Evolutionary conservation across 2,329 filamentous ascomycete species (phyloP).

Genomic region (Fusarium sp.): DNA sequence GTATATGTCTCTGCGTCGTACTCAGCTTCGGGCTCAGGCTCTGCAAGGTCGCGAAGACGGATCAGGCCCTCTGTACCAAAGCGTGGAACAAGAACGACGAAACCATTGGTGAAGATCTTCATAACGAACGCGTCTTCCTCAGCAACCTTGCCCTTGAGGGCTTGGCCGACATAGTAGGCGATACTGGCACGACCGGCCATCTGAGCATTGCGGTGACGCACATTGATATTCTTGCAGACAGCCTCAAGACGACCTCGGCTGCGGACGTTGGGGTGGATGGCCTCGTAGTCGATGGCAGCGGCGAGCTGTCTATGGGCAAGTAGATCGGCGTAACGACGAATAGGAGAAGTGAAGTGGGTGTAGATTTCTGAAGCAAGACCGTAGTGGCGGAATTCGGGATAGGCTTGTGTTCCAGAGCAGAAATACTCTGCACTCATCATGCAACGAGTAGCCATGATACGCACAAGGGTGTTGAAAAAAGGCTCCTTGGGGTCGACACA

Average conservation of each 20-base stretch:
- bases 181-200: slow-evolving; percentile 94
- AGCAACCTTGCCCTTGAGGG: slow-evolving; percentile 80
- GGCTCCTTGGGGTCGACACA: slow-evolving; percentile 85
- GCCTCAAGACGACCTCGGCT: slow-evolving; percentile 88
- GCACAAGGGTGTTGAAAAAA: slow-evolving; percentile 98
- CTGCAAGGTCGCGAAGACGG: slow-evolving; percentile 83
- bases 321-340: slow-evolving; percentile 96
- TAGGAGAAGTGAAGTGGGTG: slow-evolving; percentile 98
- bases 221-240: slow-evolving; percentile 98
- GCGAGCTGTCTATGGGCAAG: slow-evolving; percentile 94
- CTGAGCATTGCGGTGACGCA: slow-evolving; percentile 96
- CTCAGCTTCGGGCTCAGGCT: slow-evolving; percentile 80
- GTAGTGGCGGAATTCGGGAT: slow-evolving; percentile 96
- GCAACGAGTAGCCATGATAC: slow-evolving; percentile 97
- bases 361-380: slow-evolving; percentile 97
- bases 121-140: slow-evolving; percentile 96
- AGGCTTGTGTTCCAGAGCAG: slow-evolving; percentile 90
- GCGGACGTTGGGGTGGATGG: slow-evolving; percentile 83
- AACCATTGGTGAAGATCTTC: slow-evolving; percentile 97
- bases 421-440: slow-evolving; percentile 99
- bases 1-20: slow-evolving; percentile 91
- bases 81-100: slow-evolving; percentile 93
- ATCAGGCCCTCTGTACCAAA: slow-evolving; percentile 97
- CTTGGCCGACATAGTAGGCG: slow-evolving; percentile 98
- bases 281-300: slow-evolving; percentile 93